These are phyloP conservation scores for Hippophae rhamnoides DNA, from an alignment of 306 rosid genomes.

Conservation along the genomic window DNA sequence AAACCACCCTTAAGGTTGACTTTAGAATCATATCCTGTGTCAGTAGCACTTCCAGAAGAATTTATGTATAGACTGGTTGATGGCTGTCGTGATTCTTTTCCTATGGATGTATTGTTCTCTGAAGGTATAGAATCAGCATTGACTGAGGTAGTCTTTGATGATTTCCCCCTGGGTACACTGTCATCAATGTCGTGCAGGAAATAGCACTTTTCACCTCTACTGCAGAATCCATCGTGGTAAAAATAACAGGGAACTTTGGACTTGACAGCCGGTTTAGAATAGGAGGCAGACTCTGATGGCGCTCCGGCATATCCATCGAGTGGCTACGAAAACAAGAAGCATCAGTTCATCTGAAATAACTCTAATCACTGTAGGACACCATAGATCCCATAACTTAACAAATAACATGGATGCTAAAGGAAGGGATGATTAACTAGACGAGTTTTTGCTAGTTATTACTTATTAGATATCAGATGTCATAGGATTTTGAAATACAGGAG, in stretches of 20 bases:
- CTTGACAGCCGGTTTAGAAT: constrained; percentile 50
- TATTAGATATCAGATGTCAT: no score
- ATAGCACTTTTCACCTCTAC: constrained; percentile 63
- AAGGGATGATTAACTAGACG: no score
- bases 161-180: constrained; percentile 25
- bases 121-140: constrained; percentile 22
- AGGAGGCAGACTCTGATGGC: constrained; percentile 39
- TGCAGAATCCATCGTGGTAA: constrained; percentile 71
- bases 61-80: constrained; percentile 17
- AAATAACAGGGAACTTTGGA: constrained; percentile 59
- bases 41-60: constrained; percentile 27
- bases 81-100: constrained; percentile 26
- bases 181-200: constrained; percentile 50
- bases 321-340: constrained; percentile 40
- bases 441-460: no score
- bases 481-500: no score
- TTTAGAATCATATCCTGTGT: constrained; percentile 19
- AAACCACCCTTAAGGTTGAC: constrained; percentile 29
- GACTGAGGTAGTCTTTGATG: constrained; percentile 33
- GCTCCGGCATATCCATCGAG: constrained; percentile 53
- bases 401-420: no score
- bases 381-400: no score
- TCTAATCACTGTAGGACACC: no score
- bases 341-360: background rate
- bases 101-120: constrained; percentile 34